These are phyloP conservation scores for Fragaria nilgerrensis DNA, from an alignment of 306 rosid genomes.

Conservation along the genomic window DNA sequence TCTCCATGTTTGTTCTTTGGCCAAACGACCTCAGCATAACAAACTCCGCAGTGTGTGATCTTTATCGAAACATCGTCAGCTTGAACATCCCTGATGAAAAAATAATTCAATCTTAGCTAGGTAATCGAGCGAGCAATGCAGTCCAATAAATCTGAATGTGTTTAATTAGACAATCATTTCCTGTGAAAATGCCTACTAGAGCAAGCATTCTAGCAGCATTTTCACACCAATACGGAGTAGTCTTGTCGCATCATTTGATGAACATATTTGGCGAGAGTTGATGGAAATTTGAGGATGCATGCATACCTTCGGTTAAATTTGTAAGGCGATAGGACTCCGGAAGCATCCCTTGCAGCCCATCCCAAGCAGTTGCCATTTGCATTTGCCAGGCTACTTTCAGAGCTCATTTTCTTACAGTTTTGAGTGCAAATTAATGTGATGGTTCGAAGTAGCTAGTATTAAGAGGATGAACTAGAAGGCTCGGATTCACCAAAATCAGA, in stretches of 20 bases:
- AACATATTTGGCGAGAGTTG: background rate
- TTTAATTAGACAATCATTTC: background rate
- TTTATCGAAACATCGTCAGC: slow-evolving; percentile 55
- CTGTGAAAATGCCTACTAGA: background rate
- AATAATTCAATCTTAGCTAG: background rate
- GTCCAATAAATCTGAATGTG: background rate
- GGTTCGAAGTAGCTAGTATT: background rate
- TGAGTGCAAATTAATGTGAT: background rate
- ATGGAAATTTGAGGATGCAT: background rate
- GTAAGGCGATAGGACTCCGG: slow-evolving; percentile 22
- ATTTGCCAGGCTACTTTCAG: background rate
- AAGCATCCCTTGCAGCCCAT: slow-evolving; percentile 30
- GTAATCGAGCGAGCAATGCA: background rate
- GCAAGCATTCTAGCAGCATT: background rate
- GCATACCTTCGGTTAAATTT: slow-evolving; percentile 16
- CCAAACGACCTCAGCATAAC: slow-evolving; percentile 65
- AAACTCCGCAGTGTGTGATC: slow-evolving; percentile 72
- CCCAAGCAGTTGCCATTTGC: slow-evolving; percentile 19
- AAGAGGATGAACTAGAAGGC: background rate
- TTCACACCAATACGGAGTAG: no score
- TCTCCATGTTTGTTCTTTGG: slow-evolving; percentile 50
- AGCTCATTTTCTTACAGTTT: background rate
- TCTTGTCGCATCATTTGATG: background rate
- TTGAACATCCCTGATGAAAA: slow-evolving; percentile 45
- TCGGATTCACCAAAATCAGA: background rate